Evolutionary conservation across 2,329 filamentous ascomycete genomes (phyloP), one percentile per base, ranked within the genome.

Genomic region (Geoglossum cookeanum): DNA sequence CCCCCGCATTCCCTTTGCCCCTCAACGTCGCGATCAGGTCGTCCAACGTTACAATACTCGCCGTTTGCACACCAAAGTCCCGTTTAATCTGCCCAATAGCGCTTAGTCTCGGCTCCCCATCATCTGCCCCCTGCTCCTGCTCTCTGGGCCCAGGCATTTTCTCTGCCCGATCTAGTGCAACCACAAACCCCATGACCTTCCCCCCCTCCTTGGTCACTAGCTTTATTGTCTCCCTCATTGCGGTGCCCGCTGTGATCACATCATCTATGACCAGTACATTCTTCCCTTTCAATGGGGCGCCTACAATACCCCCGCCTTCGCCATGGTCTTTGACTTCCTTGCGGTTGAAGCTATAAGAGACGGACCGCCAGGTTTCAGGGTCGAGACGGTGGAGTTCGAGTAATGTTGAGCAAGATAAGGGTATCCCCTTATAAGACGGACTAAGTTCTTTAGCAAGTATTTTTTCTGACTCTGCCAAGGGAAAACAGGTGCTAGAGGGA

Each of bases 241-340:
- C 92, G 1, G 90, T 97, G 32, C 92, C 92, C 0, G 89, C 91
- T 0, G 90, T 96, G 65, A 97, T 91, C 58, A 98, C 91, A 71
- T 97, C 92, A 74, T 98, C 92, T 45, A 98, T 84, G 63, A 98
- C 86, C 37, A 98, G 76, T 15, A 96, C 81, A 60, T 78, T 80
- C 78, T 92, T 90, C 57, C 87, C 90, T 71, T 85, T 85, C 65
- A 97, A 74, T 5, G 84, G 78, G 33, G 88, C 86, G 9, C 92
- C 92, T 13, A 97, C 90, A 65, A 97, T 94, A 68, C 80, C 85
- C 49, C 92, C 91, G 37, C 91, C 91, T 72, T 98, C 92, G 49
- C 92, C 91, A 69, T 97, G 91, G 66, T 88, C 86, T 75, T 97
- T 97, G 65, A 84, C 86, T 73, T 97, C 92, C 73, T 97, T 97